Base-by-base conservation (phyloP, 495 filamentous ascomycete species). In the Clavariopsis aquatica region DNA sequence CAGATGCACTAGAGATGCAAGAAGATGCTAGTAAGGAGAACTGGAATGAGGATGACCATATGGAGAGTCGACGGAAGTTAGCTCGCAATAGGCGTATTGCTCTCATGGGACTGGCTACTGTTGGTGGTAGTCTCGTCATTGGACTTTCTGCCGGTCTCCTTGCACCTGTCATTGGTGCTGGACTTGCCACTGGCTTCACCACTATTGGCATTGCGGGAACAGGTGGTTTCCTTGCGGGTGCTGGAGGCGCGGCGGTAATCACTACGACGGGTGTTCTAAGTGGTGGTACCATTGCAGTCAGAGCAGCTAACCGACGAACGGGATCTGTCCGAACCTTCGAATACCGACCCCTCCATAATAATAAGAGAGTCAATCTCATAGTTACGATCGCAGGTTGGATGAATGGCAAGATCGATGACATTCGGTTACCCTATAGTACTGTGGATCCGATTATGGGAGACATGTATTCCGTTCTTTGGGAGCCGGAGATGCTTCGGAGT, bases 391-490 rank as follows among this genome's bases (percentile, higher is more conserved):
- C 93, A 6, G 94, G 94, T 12, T 99, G 94, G 94, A 96, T 99
- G 92, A 96, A 89, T 45, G 93, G 94, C 60, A 97, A 95, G 73
- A 86, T 95, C 41, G 94, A 99, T 75, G 94, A 99, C 75, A 92
- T 98, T 41, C 89, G 94, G 60, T 74, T 99, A 63, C 94, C 94
- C 15, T 99, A 86, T 75, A 96, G 91, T 77, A 99, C 94, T 1
- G 87, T 99, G 2, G 93, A 98, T 75, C 92, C 94, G 0, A 85
- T 97, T 62, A 98, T 99, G 94, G 94, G 94, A 31, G 94, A 99
- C 78, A 84, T 99, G 22, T 99, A 98, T 77, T 98, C 95, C 0
- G 87, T 99, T 9, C 80, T 93, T 56, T 99, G 95, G 95, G 94
- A 99, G 75, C 95, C 94, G 3, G 94, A 99, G 68, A 96, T 99